These are phyloP conservation scores for Phytophthora citrophthora DNA, from an alignment of 352 stramenopile genomes.

Conservation along the genomic window DNA sequence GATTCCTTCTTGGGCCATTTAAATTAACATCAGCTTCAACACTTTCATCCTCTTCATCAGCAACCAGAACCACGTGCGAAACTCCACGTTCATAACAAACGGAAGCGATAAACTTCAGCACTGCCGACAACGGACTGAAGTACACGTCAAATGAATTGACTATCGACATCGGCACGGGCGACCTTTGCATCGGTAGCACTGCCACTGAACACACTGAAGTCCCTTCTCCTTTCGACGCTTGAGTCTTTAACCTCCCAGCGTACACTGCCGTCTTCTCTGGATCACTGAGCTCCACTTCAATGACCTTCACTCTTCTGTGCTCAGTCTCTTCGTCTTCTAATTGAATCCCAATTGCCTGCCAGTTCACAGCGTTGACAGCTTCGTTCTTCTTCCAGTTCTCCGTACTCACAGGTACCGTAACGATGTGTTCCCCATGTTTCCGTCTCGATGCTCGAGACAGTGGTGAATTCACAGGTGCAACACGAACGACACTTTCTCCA, in stretches of 20 bases:
- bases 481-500: slow-evolving; percentile 54
- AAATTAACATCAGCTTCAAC: not conserved
- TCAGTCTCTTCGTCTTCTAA: slow-evolving; percentile 7
- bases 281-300: slow-evolving; percentile 53
- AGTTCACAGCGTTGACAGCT: slow-evolving; percentile 13
- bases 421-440: slow-evolving; percentile 60
- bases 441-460: slow-evolving; percentile 48
- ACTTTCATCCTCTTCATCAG: slow-evolving; percentile 1
- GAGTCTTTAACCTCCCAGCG: slow-evolving; percentile 10
- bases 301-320: slow-evolving; percentile 22
- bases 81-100: slow-evolving; percentile 20
- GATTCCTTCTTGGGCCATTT: not conserved
- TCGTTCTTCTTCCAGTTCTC: slow-evolving; percentile 9
- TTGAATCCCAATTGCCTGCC: slow-evolving; percentile 22
- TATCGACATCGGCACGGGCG: slow-evolving; percentile 9
- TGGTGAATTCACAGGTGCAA: slow-evolving; percentile 48
- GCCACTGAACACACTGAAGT: slow-evolving; percentile 30
- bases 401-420: slow-evolving; percentile 14
- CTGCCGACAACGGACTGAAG: slow-evolving; percentile 45
- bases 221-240: not conserved
- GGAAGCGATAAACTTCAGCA: slow-evolving; percentile 33
- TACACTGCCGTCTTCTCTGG: slow-evolving; percentile 10
- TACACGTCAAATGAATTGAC: slow-evolving; percentile 31
- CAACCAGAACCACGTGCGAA: slow-evolving; percentile 18
- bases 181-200: slow-evolving; percentile 20